Evolutionary conservation across 805 yeast species (phyloP).

Genomic region (Yarrowia phangngaensis): DNA sequence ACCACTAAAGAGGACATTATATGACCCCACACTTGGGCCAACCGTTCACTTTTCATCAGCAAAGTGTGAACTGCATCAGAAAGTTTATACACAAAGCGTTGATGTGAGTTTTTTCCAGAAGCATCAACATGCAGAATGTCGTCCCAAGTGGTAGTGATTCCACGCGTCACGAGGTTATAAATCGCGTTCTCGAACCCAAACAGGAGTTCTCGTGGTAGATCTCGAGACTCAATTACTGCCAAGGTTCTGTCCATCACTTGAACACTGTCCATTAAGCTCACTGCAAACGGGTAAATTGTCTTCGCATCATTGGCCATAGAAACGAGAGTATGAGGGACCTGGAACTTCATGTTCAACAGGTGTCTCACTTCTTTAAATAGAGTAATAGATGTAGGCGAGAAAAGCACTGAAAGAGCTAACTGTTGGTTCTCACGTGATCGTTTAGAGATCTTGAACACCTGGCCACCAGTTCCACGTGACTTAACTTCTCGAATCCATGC

Average conservation of each 20-base stretch:
- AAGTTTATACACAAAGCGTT: constrained; percentile 38
- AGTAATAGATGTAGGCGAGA: constrained; percentile 45
- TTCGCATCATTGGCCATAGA: constrained; percentile 50
- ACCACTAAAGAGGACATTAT: constrained; percentile 34
- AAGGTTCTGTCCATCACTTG: constrained; percentile 42
- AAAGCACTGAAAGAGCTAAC: constrained; percentile 47
- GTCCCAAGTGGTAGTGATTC: constrained; percentile 52
- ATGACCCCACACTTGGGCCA: constrained; percentile 36
- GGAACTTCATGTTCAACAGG: constrained; percentile 49
- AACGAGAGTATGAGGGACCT: constrained; percentile 53
- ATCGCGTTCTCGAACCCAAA: constrained; percentile 30
- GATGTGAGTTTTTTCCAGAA: constrained; percentile 38
- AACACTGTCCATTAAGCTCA: constrained; percentile 51
- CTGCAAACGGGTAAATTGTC: constrained; percentile 55
- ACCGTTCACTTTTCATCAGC: constrained; percentile 29
- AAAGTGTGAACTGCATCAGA: constrained; percentile 39
- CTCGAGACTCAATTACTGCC: constrained; percentile 32
- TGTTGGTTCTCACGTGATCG: constrained; percentile 27
- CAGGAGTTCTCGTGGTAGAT: constrained; percentile 41
- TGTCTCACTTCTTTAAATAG: constrained; percentile 54
- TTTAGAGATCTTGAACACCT: constrained; percentile 42
- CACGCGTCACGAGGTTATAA: constrained; percentile 28
- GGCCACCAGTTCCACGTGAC: constrained; percentile 35
- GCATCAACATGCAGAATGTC: constrained; percentile 50
- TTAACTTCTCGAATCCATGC: constrained; percentile 47